A percentile compares a stretch with the other conserved stretches of the same genome.
Evolutionary conservation across 331 rosid species (phyloP).

Genomic region (Ulmus americana): DNA sequence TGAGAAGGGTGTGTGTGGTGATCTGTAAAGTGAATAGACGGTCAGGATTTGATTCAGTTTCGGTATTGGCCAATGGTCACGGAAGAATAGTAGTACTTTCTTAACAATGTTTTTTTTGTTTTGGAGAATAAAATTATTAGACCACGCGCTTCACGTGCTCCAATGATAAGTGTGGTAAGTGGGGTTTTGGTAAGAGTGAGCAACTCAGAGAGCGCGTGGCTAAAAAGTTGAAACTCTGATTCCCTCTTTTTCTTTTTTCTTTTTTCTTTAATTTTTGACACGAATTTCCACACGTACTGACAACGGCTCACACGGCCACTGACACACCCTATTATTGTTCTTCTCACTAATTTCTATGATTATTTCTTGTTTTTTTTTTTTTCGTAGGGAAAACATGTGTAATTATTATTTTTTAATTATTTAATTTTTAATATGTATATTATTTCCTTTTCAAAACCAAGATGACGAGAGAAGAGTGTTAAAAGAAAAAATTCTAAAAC

Average conservation of each 20-base stretch:
- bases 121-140: constrained; percentile 20
- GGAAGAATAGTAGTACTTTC: constrained; percentile 18
- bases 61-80: constrained; percentile 19
- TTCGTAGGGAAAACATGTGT: too few species aligned
- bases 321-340: not conserved
- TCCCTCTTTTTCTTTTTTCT: not conserved
- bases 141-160: constrained; percentile 61
- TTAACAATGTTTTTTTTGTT: not conserved
- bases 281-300: not conserved
- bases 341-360: too few species aligned
- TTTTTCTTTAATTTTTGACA: not conserved
- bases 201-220: constrained; percentile 34
- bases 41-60: constrained; percentile 28
- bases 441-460: too few species aligned
- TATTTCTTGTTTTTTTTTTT: too few species aligned
- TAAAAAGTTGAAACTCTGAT: not conserved
- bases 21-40: constrained; percentile 30
- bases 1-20: not conserved
- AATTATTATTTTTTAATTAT: too few species aligned
- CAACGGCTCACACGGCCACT: not conserved
- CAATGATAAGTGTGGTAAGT: constrained; percentile 41
- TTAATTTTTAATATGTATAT: too few species aligned
- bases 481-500: too few species aligned
- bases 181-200: constrained; percentile 25
- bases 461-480: too few species aligned